Conservation (phyloP, 2,329 filamentous ascomycete genomes). For the Fusarium musae region DNA sequence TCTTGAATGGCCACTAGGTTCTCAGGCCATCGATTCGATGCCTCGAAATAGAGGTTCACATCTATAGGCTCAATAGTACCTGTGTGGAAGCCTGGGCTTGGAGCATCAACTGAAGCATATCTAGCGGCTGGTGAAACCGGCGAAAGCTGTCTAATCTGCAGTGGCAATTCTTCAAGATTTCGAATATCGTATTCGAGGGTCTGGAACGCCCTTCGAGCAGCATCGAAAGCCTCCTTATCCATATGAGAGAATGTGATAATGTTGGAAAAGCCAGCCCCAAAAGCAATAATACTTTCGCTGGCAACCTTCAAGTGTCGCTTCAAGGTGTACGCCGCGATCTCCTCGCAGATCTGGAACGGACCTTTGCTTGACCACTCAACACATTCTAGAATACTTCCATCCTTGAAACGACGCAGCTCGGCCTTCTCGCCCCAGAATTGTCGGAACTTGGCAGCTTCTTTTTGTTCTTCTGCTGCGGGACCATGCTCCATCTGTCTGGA, state of each 20-base stretch:
- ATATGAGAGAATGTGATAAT: conserved; percentile 59
- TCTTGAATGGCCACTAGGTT: conserved; percentile 90
- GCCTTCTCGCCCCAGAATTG: conserved; percentile 96
- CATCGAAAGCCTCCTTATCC: conserved; percentile 71
- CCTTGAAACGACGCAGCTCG: conserved; percentile 92
- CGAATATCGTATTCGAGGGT: conserved; percentile 81
- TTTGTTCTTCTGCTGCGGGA: conserved; percentile 85
- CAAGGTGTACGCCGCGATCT: conserved; percentile 80
- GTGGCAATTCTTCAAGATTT: conserved; percentile 81
- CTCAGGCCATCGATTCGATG: conserved; percentile 93
- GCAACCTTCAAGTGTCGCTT: conserved; percentile 73
- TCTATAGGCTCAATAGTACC: conserved; percentile 70
- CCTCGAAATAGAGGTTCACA: conserved; percentile 90
- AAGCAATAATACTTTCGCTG: conserved; percentile 63
- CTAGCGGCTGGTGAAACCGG: conserved; percentile 78
- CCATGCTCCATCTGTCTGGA: conserved; percentile 86
- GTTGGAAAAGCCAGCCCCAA: conserved; percentile 62
- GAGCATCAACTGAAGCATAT: conserved; percentile 70
- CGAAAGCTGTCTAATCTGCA: conserved; percentile 85
- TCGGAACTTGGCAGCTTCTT: conserved; percentile 82
- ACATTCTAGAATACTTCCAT: conserved; percentile 93
- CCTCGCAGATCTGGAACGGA: conserved; percentile 75
- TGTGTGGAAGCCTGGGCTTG: conserved; percentile 56
- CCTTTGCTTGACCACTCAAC: conserved; percentile 81
- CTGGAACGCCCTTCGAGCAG: conserved; percentile 75